These are phyloP conservation scores for Angomonas ambiguus DNA, from an alignment of 208 protist genomes.

Conservation along the genomic window DNA sequence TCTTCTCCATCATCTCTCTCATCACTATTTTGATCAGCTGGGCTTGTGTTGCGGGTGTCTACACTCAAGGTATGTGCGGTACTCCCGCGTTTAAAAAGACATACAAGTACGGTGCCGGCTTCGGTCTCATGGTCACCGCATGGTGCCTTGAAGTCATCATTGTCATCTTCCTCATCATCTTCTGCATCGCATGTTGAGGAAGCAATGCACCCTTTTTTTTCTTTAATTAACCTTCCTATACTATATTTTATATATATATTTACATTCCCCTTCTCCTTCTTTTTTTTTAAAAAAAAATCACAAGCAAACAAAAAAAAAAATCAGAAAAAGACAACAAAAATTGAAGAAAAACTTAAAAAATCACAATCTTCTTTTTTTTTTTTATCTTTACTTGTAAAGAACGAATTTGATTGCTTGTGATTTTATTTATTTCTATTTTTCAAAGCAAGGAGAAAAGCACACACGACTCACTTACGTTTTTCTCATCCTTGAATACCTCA, in stretches of 20 bases:
- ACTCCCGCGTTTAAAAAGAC: constrained; percentile 11
- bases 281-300: constrained; percentile 14
- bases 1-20: constrained; percentile 26
- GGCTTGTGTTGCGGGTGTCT: constrained; percentile 41
- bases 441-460: too few species aligned
- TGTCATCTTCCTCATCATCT: constrained; percentile 1
- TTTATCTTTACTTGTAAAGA: too few species aligned
- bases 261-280: background rate
- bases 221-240: too few species aligned
- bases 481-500: background rate
- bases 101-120: constrained; percentile 33
- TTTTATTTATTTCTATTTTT: too few species aligned
- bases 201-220: constrained; percentile 4
- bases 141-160: constrained; percentile 28
- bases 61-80: constrained; percentile 28
- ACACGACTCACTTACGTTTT: constrained; percentile 1
- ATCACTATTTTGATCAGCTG: constrained; percentile 36
- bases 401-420: too few species aligned
- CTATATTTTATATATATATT: background rate
- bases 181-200: constrained; percentile 9
- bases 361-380: too few species aligned
- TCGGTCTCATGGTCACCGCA: constrained; percentile 35
- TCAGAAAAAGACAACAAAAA: too few species aligned
- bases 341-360: too few species aligned
- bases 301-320: background rate